These are phyloP conservation scores for Thozetella sp. DNA, from an alignment of 495 filamentous ascomycete genomes.

Conservation along the genomic window DNA sequence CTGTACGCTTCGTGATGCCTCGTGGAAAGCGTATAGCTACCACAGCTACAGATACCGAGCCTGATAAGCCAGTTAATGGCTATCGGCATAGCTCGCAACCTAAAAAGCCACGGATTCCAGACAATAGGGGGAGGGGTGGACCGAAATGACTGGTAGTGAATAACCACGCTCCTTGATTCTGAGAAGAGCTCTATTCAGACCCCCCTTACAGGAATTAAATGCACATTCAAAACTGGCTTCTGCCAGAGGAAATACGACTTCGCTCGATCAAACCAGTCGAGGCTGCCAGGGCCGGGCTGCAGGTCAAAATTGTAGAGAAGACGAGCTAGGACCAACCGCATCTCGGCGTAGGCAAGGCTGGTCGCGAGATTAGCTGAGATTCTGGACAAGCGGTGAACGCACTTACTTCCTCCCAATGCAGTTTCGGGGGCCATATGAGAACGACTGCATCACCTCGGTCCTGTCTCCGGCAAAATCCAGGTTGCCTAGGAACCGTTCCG, in stretches of 20 bases:
- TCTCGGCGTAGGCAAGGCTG: slow-evolving; percentile 33
- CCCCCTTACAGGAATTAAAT: slow-evolving; percentile 13
- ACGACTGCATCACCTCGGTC: slow-evolving; percentile 48
- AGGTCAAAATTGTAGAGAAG: slow-evolving; percentile 44
- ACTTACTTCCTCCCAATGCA: slow-evolving; percentile 60
- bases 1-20: too few relatives aligned
- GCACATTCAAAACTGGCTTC: slow-evolving; percentile 27
- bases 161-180: too few relatives aligned
- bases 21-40: too few relatives aligned
- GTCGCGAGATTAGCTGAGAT: neutral
- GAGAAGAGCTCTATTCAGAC: neutral
- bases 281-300: slow-evolving; percentile 29
- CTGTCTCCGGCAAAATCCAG: slow-evolving; percentile 43
- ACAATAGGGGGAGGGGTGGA: too few relatives aligned
- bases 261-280: slow-evolving; percentile 29
- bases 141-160: too few relatives aligned
- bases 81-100: too few relatives aligned
- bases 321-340: slow-evolving; percentile 40
- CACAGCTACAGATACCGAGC: too few relatives aligned
- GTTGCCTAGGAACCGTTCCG: slow-evolving; percentile 51
- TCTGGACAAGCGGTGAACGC: neutral
- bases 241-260: slow-evolving; percentile 26
- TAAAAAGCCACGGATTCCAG: too few relatives aligned
- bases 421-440: slow-evolving; percentile 53
- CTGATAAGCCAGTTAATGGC: too few relatives aligned